These are phyloP conservation scores for Thelonectria rubi DNA, from an alignment of 2,329 filamentous ascomycete genomes.

Conservation along the genomic window DNA sequence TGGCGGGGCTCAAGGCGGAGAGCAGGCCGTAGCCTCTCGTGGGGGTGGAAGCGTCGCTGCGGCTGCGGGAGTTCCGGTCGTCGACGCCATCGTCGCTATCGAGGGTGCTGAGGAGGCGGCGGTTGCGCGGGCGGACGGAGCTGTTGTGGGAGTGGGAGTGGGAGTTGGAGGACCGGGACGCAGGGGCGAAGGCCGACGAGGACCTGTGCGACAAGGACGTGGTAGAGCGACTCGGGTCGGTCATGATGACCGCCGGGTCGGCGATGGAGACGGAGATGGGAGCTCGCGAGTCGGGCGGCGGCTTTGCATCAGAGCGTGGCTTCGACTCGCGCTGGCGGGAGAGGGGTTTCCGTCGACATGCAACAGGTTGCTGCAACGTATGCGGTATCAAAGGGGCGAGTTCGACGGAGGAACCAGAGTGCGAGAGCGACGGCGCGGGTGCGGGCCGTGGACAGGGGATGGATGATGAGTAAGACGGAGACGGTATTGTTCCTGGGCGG, in stretches of 20 bases:
- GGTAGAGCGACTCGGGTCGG: constrained; percentile 44
- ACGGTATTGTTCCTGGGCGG: not conserved
- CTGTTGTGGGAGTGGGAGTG: constrained; percentile 19
- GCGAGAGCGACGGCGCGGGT: constrained; percentile 23
- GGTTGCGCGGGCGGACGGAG: constrained; percentile 60
- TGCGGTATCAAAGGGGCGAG: constrained; percentile 27
- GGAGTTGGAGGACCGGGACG: constrained; percentile 53
- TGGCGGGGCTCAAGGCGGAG: constrained; percentile 47
- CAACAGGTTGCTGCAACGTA: constrained; percentile 25
- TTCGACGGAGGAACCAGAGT: constrained; percentile 30
- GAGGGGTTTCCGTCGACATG: constrained; percentile 34
- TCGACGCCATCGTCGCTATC: constrained; percentile 40
- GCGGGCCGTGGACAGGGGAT: constrained; percentile 6
- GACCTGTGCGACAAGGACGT: constrained; percentile 51
- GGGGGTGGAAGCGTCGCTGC: constrained; percentile 42
- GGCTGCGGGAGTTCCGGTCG: constrained; percentile 33
- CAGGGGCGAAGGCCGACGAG: constrained; percentile 56
- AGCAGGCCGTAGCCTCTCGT: constrained; percentile 48
- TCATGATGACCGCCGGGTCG: constrained; percentile 50
- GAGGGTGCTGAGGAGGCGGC: constrained; percentile 52
- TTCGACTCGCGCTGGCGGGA: constrained; percentile 23
- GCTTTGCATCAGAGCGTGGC: constrained; percentile 48
- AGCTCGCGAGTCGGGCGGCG: constrained; percentile 41
- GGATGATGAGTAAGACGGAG: constrained; percentile 30
- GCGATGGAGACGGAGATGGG: constrained; percentile 45